A percentile compares a stretch with the other conserved stretches of the same genome.
phyloP scores from a whole-genome alignment of 2,329 filamentous ascomycete genomes.

The Cladosporium sp. region DNA sequence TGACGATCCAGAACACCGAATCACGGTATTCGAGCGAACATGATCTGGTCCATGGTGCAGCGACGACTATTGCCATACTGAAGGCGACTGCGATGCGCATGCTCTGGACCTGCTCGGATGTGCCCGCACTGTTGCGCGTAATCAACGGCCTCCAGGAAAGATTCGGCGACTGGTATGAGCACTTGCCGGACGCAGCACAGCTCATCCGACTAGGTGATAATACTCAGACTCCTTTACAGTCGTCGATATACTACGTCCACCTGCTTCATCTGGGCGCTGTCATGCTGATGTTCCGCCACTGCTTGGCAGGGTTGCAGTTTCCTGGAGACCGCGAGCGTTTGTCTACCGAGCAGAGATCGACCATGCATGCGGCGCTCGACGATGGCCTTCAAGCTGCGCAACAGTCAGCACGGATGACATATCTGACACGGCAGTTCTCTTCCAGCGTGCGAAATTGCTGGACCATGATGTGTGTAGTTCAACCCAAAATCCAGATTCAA shows the following conservation, averaged over 20 bases:
- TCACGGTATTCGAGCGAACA: not conserved
- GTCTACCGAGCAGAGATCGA: not conserved
- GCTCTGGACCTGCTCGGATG: not conserved
- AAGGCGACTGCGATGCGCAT: conserved; percentile 8
- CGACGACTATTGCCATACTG: not conserved
- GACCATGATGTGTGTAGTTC: conserved; percentile 3
- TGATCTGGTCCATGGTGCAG: not conserved
- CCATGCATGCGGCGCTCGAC: not conserved
- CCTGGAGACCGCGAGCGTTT: not conserved
- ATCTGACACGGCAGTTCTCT: not conserved
- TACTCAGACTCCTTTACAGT: not conserved
- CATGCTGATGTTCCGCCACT: conserved; percentile 13
- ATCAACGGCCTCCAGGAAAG: not conserved
- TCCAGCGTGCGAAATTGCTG: conserved; percentile 8
- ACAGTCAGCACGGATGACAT: not conserved
- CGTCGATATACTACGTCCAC: conserved; percentile 11
- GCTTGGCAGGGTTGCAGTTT: not conserved
- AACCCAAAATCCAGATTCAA: not conserved
- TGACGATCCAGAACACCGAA: not conserved
- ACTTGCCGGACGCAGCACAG: not conserved
- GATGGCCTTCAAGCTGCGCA: conserved; percentile 6
- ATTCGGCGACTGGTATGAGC: conserved; percentile 1
- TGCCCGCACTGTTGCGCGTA: not conserved
- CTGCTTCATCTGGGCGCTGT: conserved; percentile 4
- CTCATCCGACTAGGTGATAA: not conserved